Evolutionary conservation across 768 basidiomycete species (phyloP).

Genomic region (Suillus paluster): DNA sequence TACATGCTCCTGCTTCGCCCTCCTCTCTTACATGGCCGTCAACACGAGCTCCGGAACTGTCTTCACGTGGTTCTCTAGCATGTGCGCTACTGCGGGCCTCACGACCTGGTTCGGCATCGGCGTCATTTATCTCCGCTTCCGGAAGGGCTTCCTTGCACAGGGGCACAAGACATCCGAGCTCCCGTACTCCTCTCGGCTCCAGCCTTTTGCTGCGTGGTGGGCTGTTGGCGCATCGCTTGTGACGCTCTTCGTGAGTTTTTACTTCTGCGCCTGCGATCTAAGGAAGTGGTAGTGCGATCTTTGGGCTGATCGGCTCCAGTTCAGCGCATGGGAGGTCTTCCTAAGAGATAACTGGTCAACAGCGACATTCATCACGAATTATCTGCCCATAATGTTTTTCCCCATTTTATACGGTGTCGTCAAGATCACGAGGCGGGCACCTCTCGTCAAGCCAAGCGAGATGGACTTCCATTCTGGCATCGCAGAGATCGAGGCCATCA

Average conservation of each 20-base stretch:
- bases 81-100: conserved; percentile 44
- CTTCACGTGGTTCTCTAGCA: conserved; percentile 46
- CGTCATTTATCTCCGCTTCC: conserved; percentile 52
- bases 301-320: conserved; percentile 23
- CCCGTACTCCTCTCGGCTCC: conserved; percentile 47
- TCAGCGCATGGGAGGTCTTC: conserved; percentile 48
- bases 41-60: conserved; percentile 38
- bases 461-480: conserved; percentile 33
- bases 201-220: conserved; percentile 48
- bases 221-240: conserved; percentile 31
- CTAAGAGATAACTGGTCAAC: conserved; percentile 42
- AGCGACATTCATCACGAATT: conserved; percentile 47
- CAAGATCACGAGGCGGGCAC: conserved; percentile 20
- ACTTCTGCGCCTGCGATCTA: not conserved
- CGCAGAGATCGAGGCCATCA: conserved; percentile 33
- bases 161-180: conserved; percentile 51
- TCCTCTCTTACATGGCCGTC: conserved; percentile 48
- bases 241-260: conserved; percentile 39
- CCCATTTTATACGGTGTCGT: conserved; percentile 47
- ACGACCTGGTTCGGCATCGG: conserved; percentile 49
- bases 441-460: conserved; percentile 9
- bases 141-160: conserved; percentile 50
- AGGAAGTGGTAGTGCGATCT: not conserved
- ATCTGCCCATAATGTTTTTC: conserved; percentile 48
- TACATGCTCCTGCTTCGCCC: conserved; percentile 33